A percentile compares a stretch with the other conserved stretches of the same genome.
These are phyloP conservation scores for Anastatica hierochuntica DNA, from an alignment of 345 rosid species.

Conservation along the genomic window DNA sequence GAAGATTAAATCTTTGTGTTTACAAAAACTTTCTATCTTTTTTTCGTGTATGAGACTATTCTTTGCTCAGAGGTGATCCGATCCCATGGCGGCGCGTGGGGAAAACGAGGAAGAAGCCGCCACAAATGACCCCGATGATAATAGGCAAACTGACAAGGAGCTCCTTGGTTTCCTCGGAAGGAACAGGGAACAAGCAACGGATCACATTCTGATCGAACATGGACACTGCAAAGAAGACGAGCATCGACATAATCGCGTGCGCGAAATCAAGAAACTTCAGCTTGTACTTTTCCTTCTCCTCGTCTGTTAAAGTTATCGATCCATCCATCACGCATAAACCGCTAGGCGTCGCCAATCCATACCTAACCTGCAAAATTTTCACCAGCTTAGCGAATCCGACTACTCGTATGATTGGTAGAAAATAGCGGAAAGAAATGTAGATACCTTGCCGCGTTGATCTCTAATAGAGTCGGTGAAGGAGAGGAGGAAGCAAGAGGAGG, in stretches of 20 bases:
- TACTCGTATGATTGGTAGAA: too few species aligned
- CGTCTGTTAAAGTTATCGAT: constrained; percentile 21
- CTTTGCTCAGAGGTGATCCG: constrained; percentile 43
- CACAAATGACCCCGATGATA: constrained; percentile 37
- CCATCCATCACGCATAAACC: constrained; percentile 60
- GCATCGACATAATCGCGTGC: constrained; percentile 47
- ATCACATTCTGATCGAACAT: constrained; percentile 61
- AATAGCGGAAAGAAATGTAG: neutral
- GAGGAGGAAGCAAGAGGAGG: constrained; percentile 42
- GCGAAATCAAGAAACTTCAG: constrained; percentile 45
- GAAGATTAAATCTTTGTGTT: too few species aligned
- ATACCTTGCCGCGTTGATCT: constrained; percentile 59
- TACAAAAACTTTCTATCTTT: neutral
- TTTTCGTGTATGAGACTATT: neutral
- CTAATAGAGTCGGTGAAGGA: constrained; percentile 56
- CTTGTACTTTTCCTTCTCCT: constrained; percentile 34
- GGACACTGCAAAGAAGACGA: constrained; percentile 49
- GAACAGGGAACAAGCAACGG: constrained; percentile 43
- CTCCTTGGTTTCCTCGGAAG: constrained; percentile 37
- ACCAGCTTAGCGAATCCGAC: too few species aligned
- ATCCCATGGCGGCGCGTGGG: constrained; percentile 73
- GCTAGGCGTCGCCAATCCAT: constrained; percentile 48
- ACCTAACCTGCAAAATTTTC: constrained; percentile 39
- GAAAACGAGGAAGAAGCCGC: constrained; percentile 41
- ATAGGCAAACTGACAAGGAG: constrained; percentile 36